These are phyloP conservation scores for Suillus subaureus DNA, from an alignment of 768 basidiomycete genomes.

Conservation along the genomic window DNA sequence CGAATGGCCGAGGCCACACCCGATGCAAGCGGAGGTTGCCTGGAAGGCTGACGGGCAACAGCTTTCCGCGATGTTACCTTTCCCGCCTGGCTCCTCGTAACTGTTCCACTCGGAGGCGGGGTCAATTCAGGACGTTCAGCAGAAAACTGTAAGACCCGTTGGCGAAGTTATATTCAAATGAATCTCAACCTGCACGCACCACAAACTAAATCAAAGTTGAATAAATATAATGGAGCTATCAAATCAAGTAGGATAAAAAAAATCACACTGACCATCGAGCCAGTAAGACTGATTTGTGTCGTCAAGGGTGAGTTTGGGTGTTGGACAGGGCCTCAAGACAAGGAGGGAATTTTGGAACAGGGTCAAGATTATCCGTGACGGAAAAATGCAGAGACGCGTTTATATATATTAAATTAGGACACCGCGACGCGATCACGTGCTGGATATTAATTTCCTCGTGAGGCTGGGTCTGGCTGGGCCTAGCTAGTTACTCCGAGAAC, in stretches of 20 bases:
- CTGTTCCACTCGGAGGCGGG: not conserved
- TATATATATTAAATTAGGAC: not conserved
- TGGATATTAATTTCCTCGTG: not conserved
- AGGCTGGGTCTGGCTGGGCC: too few species aligned
- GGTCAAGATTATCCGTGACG: not conserved
- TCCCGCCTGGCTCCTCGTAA: too few species aligned
- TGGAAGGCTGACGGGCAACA: not conserved
- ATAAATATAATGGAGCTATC: not conserved
- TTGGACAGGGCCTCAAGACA: too few species aligned
- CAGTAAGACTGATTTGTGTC: not conserved
- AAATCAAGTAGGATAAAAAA: not conserved
- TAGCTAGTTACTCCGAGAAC: too few species aligned
- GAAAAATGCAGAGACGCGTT: conserved; percentile 2
- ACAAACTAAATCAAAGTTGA: not conserved
- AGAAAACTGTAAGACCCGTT: not conserved
- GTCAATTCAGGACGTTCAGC: not conserved
- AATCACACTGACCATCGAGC: not conserved
- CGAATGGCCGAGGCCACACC: not conserved
- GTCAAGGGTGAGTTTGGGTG: not conserved
- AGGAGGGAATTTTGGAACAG: not conserved
- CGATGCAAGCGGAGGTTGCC: not conserved
- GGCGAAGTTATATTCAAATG: not conserved
- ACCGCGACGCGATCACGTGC: conserved; percentile 4
- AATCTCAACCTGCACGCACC: not conserved
- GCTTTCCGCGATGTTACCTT: not conserved